Base-by-base conservation (phyloP, 305 asterid species). In the Caryopteris hybrid region DNA sequence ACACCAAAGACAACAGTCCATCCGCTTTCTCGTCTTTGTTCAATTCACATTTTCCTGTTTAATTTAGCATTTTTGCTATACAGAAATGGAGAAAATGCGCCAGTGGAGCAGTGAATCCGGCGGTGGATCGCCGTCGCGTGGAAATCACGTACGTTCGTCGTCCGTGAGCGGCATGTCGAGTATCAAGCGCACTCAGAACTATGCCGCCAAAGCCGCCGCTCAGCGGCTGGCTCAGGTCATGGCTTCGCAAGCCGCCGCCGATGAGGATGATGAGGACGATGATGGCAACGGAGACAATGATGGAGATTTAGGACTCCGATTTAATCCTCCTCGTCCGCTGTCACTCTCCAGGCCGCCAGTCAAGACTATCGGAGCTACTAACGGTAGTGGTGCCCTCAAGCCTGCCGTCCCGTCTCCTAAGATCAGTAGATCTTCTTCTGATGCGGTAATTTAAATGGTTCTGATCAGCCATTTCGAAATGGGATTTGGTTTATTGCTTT, bases 201-300 rank as follows among this genome's bases (percentile, higher is more conserved):
- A 64, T 18, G 99, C 99, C 2, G 99, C 99, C 12, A 93, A 91
- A 81, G 99, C 99, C 13, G 99, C 99, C 38, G 99, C 99, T 52
- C 99, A 88, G 83, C 87, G 99, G 6, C 96, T 93, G 59, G 99
- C 99, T 78, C 95, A 91, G 83, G 99, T 91, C 72, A 93, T 91
- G 99, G 97, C 98, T 29, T 92, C 97, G 45, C 96, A 90, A 70
- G 76, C 99, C 13, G 85, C 96, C 64, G 79, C 71, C 64, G 70
- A 84, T 46, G 80, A 83, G 43, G 86, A 88, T 5, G 88, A 84
- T 10, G 94, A 85, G 4, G 86, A 82, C n/a, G 94, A 85, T 25
- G 84, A 53, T 5, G 81, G 75, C 3, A 74, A 73, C 14, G 76
- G 66, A 9, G 85, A 64, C 45, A 60, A 66, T 61, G 83, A 81